Base-by-base conservation (phyloP, 805 yeast species). In the Debaryomyces prosopidis region DNA sequence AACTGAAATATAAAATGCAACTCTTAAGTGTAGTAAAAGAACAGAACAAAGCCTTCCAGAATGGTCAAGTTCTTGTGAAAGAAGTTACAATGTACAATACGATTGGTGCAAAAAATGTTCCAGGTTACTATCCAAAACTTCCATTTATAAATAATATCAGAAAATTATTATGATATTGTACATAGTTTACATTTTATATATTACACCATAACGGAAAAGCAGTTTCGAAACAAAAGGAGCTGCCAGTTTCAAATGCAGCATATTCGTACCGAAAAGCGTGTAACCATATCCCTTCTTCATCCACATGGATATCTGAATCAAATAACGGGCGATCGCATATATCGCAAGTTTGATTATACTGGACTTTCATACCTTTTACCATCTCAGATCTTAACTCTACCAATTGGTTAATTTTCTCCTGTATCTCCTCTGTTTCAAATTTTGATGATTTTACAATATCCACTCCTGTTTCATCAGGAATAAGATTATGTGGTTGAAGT, bases 161-260 rank as follows among this genome's bases (percentile, higher is more conserved):
- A 27, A 27, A 16, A 12, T n/a, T 40, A 31, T 31, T 20, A 26
- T 40, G 18, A 36, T 17, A 35, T 39, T 23, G 26, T 3, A 23
- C 26, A 23, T 23, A 23, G 26, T 23, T 31, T 35, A 9, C n/a
- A 38, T 16, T 20, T 36, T 45, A 51, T 20, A 65, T 55, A n/a
- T 56, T 27, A 9, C 70, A 60, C 87, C 87, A 82, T 0, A 38
- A 28, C 0, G 87, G 87, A 15, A 59, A 43, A 1, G 54, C 57
- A 0, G 84, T 73, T 44, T 71, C 62, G 49, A 70, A 81, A 7
- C 54, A 51, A 60, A 76, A 63, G 2, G 53, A 48, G 1, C 47
- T 50, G 3, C 49, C 57, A 3, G 52, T 48, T 16, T 66, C 63
- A 18, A 55, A 56, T 3, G 33, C 39, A n/a, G 42, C 20, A 40